Conservation (phyloP, 352 stramenopile species). For the Pythium vanterpoolii region DNA sequence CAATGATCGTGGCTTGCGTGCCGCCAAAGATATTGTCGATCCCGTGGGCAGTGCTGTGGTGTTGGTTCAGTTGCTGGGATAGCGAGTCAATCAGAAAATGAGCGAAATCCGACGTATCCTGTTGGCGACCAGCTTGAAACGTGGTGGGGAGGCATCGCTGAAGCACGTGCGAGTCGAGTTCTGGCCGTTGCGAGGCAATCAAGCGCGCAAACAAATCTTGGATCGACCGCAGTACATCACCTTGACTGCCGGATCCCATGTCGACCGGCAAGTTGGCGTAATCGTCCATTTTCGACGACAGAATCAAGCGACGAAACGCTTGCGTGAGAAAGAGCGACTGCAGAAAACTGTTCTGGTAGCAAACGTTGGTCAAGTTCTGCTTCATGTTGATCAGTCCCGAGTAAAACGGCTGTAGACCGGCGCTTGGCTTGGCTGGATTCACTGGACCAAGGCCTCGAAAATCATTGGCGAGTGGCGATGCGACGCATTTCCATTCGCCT, state of each 20-base stretch:
- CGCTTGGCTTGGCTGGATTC: slow-evolving; percentile 7
- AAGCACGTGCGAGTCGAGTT: slow-evolving; percentile 59
- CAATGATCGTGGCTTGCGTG: slow-evolving; percentile 75
- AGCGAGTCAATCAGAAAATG: slow-evolving; percentile 84
- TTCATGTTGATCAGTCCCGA: slow-evolving; percentile 88
- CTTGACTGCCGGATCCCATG: slow-evolving; percentile 18
- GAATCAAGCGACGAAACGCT: slow-evolving; percentile 70
- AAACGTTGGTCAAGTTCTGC: slow-evolving; percentile 87
- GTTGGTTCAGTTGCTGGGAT: slow-evolving; percentile 64
- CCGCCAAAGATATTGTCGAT: slow-evolving; percentile 77
- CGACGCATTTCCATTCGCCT: slow-evolving; percentile 75
- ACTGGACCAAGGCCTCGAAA: slow-evolving; percentile 64
- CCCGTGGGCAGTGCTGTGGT: slow-evolving; percentile 49
- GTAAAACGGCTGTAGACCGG: slow-evolving; percentile 66
- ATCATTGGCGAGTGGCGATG: slow-evolving; percentile 41
- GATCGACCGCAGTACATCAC: slow-evolving; percentile 53
- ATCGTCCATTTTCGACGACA: slow-evolving; percentile 47
- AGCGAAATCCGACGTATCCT: slow-evolving; percentile 86
- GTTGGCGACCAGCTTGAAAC: slow-evolving; percentile 80
- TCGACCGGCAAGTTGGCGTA: slow-evolving; percentile 32
- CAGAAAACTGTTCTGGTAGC: slow-evolving; percentile 90
- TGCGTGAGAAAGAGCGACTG: slow-evolving; percentile 87
- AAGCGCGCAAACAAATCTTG: slow-evolving; percentile 76
- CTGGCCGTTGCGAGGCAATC: slow-evolving; percentile 63
- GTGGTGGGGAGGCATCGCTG: slow-evolving; percentile 67